A percentile compares a stretch with the other conserved stretches of the same genome.
Conservation (phyloP, 2,329 filamentous ascomycete species). For the Taxawa tesnikishii region DNA sequence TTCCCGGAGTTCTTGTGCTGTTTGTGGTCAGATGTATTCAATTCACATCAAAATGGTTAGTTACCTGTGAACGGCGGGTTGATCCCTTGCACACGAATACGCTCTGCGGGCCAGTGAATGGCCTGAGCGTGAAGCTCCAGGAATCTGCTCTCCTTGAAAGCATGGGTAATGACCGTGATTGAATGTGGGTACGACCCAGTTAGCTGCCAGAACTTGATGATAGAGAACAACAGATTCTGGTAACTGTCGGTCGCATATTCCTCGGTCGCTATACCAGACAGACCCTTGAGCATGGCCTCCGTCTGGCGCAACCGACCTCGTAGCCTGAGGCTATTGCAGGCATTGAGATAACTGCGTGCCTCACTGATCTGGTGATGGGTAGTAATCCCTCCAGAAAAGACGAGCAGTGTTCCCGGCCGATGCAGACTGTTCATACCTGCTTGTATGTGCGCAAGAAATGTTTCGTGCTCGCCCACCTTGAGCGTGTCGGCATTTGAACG, state of each 20-base stretch:
- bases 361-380: constrained; percentile 15
- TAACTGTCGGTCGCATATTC: constrained; percentile 71
- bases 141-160: constrained; percentile 33
- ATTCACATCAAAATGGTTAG: too few relatives aligned
- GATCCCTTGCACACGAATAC: constrained; percentile 30
- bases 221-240: constrained; percentile 69
- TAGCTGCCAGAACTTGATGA: constrained; percentile 41
- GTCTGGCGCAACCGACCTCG: constrained; percentile 9
- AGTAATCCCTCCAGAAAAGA: constrained; percentile 58
- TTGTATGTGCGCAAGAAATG: constrained; percentile 65
- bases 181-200: constrained; percentile 27
- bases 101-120: constrained; percentile 28
- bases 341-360: constrained; percentile 15
- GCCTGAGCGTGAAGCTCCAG: constrained; percentile 26
- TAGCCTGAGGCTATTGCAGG: constrained; percentile 2
- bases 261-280: constrained; percentile 43
- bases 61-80: constrained; percentile 30
- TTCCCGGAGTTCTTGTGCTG: constrained; percentile 22
- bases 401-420: constrained; percentile 38
- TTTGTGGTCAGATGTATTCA: too few relatives aligned
- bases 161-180: constrained; percentile 33
- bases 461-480: constrained; percentile 57
- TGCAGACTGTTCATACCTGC: constrained; percentile 46
- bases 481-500: constrained; percentile 20
- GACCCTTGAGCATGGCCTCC: constrained; percentile 7